Evolutionary conservation across 1,139 yeast species (phyloP), one percentile per base, ranked within the genome.

Genomic region (Kurtzmaniella quercitrusa): DNA sequence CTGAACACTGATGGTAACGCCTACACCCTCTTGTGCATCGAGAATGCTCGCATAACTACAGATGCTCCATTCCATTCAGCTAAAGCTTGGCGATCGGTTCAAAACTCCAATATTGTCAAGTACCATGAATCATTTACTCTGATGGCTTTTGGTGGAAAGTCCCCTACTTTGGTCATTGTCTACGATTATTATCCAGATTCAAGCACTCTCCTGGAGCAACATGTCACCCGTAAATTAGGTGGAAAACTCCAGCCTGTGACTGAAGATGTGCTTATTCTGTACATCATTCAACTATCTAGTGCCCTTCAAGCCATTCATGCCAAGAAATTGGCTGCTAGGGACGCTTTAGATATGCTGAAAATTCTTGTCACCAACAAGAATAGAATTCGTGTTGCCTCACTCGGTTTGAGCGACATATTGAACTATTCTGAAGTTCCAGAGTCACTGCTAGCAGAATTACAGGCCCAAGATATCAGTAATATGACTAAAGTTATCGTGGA

Each of bases 91-190:
- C 75, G 73, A 46, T 72, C 78, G 36, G 56, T 79, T 9, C 63
- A 71, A 22, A 55, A 56, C 14, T 76, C 91, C 12, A 82, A 83
- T 52, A 67, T 88, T 15, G 88, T 86, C 2, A 72, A 74, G 34
- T 64, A 89, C 7, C 75, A 78, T 41, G 97, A 91, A 57, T 89
- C 95, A 9, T 93, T 93, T 59, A 85, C 96, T 1, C 83, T 94
- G 9, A 78, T 88, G 48, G 87, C 91, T 5, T 93, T 94, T 66
- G 91, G 89, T 34, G 93, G 86, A 50, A 74, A 76, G 7, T 42
- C 44, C 36, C 45, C 55, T 47, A 81, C 88, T 1, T 63, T 84
- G 43, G 53, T 67, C 26, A 52, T 66, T 41, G 57, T 61, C 4
- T 65, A 64, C 48, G 71, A 66, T 45, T 78, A 76, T 47, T 81